Percentiles rank a stretch among this genome's conserved stretches.
These are phyloP conservation scores for Aureobasidium lini DNA, from an alignment of 2,329 filamentous ascomycete species.

Conservation along the genomic window DNA sequence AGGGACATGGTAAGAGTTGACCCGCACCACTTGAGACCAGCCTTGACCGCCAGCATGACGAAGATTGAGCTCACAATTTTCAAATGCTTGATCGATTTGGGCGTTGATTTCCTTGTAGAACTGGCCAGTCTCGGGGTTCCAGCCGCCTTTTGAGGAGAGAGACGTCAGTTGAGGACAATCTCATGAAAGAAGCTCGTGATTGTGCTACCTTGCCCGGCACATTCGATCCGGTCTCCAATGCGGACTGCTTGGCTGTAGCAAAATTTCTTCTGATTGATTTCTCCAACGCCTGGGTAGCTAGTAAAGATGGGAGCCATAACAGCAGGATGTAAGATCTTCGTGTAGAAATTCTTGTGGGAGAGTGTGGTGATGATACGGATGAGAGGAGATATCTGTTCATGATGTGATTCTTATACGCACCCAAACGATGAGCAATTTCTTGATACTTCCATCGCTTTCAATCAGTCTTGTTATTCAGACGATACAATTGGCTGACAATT, in stretches of 20 bases:
- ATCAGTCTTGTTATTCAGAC: too few relatives aligned
- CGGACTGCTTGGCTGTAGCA: conserved; percentile 31
- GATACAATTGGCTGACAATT: too few relatives aligned
- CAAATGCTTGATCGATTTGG: conserved; percentile 41
- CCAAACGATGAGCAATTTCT: too few relatives aligned
- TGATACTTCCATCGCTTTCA: too few relatives aligned
- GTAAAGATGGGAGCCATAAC: too few relatives aligned
- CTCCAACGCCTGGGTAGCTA: conserved; percentile 32
- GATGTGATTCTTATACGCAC: too few relatives aligned
- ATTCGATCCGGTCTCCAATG: conserved; percentile 29
- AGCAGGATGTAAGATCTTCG: too few relatives aligned
- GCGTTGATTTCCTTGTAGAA: conserved; percentile 22
- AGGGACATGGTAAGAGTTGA: conserved; percentile 25
- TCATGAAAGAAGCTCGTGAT: not conserved
- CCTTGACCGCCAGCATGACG: conserved; percentile 48
- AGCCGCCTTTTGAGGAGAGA: conserved; percentile 27
- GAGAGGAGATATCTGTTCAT: too few relatives aligned
- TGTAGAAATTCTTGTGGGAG: too few relatives aligned
- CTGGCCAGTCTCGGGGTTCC: conserved; percentile 23
- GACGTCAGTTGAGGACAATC: not conserved
- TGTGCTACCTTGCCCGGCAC: conserved; percentile 28
- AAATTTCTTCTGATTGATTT: conserved; percentile 28
- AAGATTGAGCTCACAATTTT: conserved; percentile 48
- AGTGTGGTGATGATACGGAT: too few relatives aligned
- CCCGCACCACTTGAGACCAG: conserved; percentile 45